Evolutionary conservation across 2,329 filamentous ascomycete species (phyloP).

Genomic region (Penicillium aurantiogriseum): DNA sequence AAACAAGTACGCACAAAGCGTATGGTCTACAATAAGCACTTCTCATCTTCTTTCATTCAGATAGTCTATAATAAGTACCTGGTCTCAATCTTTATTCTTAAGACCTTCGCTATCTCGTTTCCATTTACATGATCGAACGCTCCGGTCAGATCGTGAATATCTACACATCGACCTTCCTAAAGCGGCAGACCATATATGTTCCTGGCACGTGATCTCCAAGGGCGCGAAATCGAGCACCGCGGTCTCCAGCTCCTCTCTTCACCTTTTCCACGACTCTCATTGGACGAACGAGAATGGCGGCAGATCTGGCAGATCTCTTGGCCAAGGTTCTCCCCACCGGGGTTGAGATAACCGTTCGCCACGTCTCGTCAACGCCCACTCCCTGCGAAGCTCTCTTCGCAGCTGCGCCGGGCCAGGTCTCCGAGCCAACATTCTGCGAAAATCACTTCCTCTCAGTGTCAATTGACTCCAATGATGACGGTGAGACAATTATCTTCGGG

Average conservation of each 20-base stretch:
- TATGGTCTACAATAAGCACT: neutral
- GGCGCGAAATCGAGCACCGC: constrained; percentile 13
- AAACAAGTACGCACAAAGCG: neutral
- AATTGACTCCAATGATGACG: constrained; percentile 36
- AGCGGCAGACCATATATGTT: neutral
- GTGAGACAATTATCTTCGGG: constrained; percentile 70
- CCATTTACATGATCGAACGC: neutral
- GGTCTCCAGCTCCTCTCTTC: constrained; percentile 18
- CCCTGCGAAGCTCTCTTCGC: constrained; percentile 74
- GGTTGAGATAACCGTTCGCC: constrained; percentile 68
- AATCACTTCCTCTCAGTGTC: constrained; percentile 72
- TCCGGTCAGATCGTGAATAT: neutral
- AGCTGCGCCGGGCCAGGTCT: constrained; percentile 66
- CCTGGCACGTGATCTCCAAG: constrained; percentile 20
- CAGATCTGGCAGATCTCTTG: constrained; percentile 48
- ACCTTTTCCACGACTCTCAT: constrained; percentile 17
- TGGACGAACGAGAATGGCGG: constrained; percentile 26
- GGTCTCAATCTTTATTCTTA: neutral
- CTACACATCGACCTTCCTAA: neutral
- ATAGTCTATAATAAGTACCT: neutral
- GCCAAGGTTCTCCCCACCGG: constrained; percentile 53
- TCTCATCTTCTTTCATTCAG: neutral
- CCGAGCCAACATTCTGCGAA: constrained; percentile 80
- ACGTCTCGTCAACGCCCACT: constrained; percentile 81
- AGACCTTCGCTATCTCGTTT: neutral